Conservation (phyloP, 257 asterid genomes). For the Jacaranda copaia region DNA sequence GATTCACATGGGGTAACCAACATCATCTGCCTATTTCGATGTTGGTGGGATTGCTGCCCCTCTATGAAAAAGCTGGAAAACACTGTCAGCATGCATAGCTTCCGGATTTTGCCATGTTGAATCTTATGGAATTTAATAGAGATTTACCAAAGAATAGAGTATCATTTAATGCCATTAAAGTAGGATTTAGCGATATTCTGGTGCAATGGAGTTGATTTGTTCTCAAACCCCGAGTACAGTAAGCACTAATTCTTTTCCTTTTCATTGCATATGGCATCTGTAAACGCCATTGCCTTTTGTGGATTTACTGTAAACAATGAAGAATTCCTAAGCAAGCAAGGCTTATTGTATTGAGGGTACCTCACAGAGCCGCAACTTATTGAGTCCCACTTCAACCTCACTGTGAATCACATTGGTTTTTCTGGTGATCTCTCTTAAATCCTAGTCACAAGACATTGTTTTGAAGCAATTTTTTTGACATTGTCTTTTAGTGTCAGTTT, state of each 20-base stretch:
- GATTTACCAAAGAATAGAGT: neutral
- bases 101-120: neutral
- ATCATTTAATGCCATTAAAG: neutral
- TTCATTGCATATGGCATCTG: neutral
- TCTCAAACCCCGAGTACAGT: neutral
- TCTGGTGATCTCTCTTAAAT: neutral
- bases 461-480: neutral
- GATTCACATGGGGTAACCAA: too few relatives aligned
- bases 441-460: neutral
- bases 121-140: neutral
- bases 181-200: neutral
- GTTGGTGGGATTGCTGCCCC: too few relatives aligned
- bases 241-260: neutral
- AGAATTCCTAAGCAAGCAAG: neutral
- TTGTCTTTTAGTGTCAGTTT: neutral
- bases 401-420: too few relatives aligned
- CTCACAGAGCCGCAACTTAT: too few relatives aligned
- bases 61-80: too few relatives aligned
- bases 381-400: too few relatives aligned
- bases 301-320: neutral
- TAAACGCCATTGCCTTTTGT: neutral
- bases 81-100: neutral
- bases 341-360: neutral
- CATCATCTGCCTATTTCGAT: too few relatives aligned
- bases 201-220: neutral